Conservation (phyloP, 805 yeast genomes). For the Yamadazyma tumulicola region DNA sequence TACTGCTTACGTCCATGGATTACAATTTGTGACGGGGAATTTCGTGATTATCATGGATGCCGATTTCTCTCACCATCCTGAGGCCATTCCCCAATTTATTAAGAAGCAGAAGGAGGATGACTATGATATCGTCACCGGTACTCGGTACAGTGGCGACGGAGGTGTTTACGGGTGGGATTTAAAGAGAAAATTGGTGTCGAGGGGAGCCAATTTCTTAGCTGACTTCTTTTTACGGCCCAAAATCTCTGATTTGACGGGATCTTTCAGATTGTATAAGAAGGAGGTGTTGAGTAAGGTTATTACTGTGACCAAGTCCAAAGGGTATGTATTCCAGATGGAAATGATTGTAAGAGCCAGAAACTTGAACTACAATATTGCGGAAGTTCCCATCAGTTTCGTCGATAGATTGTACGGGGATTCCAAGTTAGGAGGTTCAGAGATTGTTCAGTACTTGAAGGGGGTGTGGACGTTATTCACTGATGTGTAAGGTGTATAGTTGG, state of each 20-base stretch:
- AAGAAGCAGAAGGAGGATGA: conserved; percentile 52
- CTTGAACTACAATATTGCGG: conserved; percentile 70
- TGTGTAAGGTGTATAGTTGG: too few relatives aligned
- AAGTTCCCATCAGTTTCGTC: conserved; percentile 75
- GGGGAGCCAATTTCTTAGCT: conserved; percentile 80
- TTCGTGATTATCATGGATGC: conserved; percentile 82
- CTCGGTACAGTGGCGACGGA: conserved; percentile 77
- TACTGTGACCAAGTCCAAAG: conserved; percentile 66
- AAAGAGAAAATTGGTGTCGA: conserved; percentile 69
- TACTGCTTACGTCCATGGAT: conserved; percentile 77
- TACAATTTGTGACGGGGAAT: conserved; percentile 67
- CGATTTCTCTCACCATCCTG: conserved; percentile 79
- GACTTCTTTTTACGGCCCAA: conserved; percentile 66
- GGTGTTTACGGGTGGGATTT: conserved; percentile 85
- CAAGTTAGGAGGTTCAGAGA: conserved; percentile 78
- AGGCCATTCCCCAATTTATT: conserved; percentile 73
- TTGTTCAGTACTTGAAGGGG: conserved; percentile 72
- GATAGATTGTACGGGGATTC: conserved; percentile 78
- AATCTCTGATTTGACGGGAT: conserved; percentile 74
- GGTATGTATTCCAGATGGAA: conserved; percentile 85
- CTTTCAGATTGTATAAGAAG: conserved; percentile 72
- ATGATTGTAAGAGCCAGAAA: conserved; percentile 81
- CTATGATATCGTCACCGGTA: conserved; percentile 54
- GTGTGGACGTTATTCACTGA: conserved; percentile 66
- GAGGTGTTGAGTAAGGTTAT: conserved; percentile 64